A percentile compares a stretch with the other conserved stretches of the same genome.
Evolutionary conservation across 768 basidiomycete species (phyloP).

Genomic region (Tricholoma sp.): DNA sequence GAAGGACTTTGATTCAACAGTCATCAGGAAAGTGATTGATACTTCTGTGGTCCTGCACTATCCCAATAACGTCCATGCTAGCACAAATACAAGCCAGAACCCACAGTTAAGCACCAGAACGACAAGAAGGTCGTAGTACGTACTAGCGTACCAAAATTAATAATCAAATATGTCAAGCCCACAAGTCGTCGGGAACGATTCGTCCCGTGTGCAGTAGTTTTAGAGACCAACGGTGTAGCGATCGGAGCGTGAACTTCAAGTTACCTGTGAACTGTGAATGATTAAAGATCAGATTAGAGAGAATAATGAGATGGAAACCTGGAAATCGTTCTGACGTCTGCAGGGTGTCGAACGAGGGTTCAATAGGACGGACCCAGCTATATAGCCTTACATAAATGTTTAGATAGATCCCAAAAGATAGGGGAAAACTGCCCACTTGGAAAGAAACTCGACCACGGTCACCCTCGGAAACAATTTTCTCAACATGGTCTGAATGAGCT

Average conservation of each 20-base stretch:
- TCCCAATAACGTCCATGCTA: no score
- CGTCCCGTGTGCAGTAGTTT: slow-evolving; percentile 49
- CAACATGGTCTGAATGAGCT: slow-evolving; percentile 72
- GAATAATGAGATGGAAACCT: slow-evolving; percentile 74
- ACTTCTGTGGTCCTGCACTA: no score
- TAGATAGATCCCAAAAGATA: background rate
- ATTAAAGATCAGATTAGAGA: slow-evolving; percentile 93
- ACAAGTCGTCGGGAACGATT: slow-evolving; percentile 73
- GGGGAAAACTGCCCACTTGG: slow-evolving; percentile 16
- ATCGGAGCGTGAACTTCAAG: slow-evolving; percentile 6
- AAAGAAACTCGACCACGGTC: slow-evolving; percentile 33
- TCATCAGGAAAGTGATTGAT: no score
- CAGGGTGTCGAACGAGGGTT: slow-evolving; percentile 35
- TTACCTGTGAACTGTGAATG: slow-evolving; percentile 96
- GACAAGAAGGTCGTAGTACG: no score
- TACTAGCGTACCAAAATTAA: no score
- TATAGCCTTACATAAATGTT: slow-evolving; percentile 55
- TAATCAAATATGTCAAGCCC: no score
- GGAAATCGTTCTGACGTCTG: slow-evolving; percentile 7
- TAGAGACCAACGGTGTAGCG: background rate
- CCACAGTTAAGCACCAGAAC: no score
- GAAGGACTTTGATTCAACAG: no score
- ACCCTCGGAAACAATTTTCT: slow-evolving; percentile 41
- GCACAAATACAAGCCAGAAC: no score
- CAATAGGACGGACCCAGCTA: slow-evolving; percentile 69